A percentile compares a stretch with the other conserved stretches of the same genome.
Evolutionary conservation across 495 filamentous ascomycete species (phyloP).

Genomic region (Trichoderma orchidacearum): DNA sequence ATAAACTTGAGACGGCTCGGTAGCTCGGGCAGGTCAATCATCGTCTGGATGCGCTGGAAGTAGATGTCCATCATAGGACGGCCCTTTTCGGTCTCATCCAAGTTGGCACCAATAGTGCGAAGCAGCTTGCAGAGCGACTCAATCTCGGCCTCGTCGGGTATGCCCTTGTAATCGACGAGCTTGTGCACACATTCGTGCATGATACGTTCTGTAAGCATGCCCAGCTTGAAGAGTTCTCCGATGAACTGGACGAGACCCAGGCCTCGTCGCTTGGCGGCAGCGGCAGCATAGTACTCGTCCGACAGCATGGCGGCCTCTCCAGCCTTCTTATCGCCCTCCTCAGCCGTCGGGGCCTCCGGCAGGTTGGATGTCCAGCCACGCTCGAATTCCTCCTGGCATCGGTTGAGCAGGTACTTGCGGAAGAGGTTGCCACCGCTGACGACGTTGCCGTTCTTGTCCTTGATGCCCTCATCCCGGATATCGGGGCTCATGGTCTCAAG

Average conservation of each 20-base stretch:
- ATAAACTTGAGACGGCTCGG: constrained; percentile 87
- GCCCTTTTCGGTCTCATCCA: constrained; percentile 72
- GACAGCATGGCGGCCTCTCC: constrained; percentile 74
- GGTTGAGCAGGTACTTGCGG: constrained; percentile 96
- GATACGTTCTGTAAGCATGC: constrained; percentile 97
- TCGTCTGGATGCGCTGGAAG: constrained; percentile 70
- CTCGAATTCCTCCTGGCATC: constrained; percentile 98
- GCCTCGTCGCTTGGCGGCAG: constrained; percentile 91
- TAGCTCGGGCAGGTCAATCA: constrained; percentile 62
- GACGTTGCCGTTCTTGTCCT: constrained; percentile 70
- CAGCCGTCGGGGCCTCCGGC: constrained; percentile 56
- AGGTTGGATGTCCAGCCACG: constrained; percentile 92
- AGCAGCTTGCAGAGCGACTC: constrained; percentile 89
- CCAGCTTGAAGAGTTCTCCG: constrained; percentile 95
- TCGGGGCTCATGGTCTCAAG: constrained; percentile 87
- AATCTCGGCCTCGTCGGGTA: constrained; percentile 89
- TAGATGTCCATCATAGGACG: constrained; percentile 81
- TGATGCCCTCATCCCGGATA: constrained; percentile 87
- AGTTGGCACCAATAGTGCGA: constrained; percentile 74
- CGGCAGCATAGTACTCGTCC: constrained; percentile 92
- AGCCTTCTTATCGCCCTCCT: constrained; percentile 50
- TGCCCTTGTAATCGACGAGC: constrained; percentile 84
- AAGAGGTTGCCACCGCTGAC: constrained; percentile 89
- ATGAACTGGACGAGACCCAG: constrained; percentile 98
- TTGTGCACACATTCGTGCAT: constrained; percentile 99